Evolutionary conservation across 805 yeast species (phyloP).

Genomic region (Yarrowia sp.): DNA sequence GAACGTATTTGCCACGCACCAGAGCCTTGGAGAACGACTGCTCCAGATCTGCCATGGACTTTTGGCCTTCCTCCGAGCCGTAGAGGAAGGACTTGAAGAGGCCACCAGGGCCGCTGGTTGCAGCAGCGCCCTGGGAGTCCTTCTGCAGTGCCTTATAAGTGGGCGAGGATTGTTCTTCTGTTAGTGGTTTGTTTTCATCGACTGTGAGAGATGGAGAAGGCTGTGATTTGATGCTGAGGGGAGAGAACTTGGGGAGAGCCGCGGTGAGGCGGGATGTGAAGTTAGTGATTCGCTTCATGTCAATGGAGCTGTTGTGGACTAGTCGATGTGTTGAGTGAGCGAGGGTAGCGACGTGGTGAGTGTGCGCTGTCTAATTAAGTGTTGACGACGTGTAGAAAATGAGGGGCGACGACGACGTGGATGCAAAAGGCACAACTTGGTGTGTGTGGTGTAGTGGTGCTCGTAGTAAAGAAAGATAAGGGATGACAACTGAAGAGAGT

Average conservation of each 20-base stretch:
- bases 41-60: constrained; percentile 39
- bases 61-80: constrained; percentile 39
- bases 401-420: neutral
- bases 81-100: constrained; percentile 41
- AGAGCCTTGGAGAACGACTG: constrained; percentile 38
- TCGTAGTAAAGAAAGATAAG: too few relatives aligned
- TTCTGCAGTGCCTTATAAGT: constrained; percentile 26
- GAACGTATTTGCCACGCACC: constrained; percentile 44
- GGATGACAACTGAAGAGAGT: too few relatives aligned
- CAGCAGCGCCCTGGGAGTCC: constrained; percentile 22
- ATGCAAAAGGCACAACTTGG: too few relatives aligned
- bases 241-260: neutral
- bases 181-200: constrained; percentile 29
- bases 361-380: too few relatives aligned
- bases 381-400: too few relatives aligned
- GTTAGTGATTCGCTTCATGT: constrained; percentile 13
- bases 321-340: neutral
- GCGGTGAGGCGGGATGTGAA: neutral
- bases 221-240: constrained; percentile 2
- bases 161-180: constrained; percentile 23
- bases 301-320: neutral
- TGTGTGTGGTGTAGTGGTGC: too few relatives aligned
- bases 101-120: constrained; percentile 27
- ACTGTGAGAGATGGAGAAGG: constrained; percentile 27
- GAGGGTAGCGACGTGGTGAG: too few relatives aligned